Evolutionary conservation across 306 rosid species (phyloP), one percentile per base, ranked within the genome.

Genomic region (Hylodesmum podocarpum): DNA sequence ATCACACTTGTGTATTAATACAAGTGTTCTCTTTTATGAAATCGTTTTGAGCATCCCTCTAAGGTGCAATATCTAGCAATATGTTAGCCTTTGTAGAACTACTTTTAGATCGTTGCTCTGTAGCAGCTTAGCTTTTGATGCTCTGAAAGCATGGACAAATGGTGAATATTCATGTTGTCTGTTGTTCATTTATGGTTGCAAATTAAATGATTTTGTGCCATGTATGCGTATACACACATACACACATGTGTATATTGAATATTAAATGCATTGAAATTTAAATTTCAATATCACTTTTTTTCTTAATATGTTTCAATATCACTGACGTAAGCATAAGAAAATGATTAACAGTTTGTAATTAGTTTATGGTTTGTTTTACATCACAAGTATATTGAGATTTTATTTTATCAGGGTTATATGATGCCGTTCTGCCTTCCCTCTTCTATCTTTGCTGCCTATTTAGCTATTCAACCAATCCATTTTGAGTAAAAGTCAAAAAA

Each of bases 141-240:
- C 65, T 54, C 54, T 64, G 70, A 72, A 73, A 50, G 74, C 57
- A 22, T 58, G 66, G 31, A 36, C 36, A 69, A 80, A 29, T n/a
- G 67, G 27, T 5, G 25, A 71, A 62, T 29, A 44, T 5, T 39
- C 55, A 72, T 72, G 1, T 21, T 73, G 28, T 15, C 64, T 72
- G 1, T 21, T 73, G 28, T 15, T 72, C 44, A 19, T 16, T 27
- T 37, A 41, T 64, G 36, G 11, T 12, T 65, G 22, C 28, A 18
- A 79, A 62, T 36, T 27, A 46, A 71, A 68, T 58, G 41, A 47
- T 79, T 33, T 44, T 36, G 39, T 29, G 43, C 39, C 33, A 51
- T 49, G 64, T 49, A 64, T 21, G 24, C 49, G n/a, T n/a, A n/a
- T n/a, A n/a, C n/a, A n/a, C n/a, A n/a, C n/a, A n/a, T n/a, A n/a